Conservation (phyloP, 192 early-diverging fungal species). For the Coemansia brasiliensis region DNA sequence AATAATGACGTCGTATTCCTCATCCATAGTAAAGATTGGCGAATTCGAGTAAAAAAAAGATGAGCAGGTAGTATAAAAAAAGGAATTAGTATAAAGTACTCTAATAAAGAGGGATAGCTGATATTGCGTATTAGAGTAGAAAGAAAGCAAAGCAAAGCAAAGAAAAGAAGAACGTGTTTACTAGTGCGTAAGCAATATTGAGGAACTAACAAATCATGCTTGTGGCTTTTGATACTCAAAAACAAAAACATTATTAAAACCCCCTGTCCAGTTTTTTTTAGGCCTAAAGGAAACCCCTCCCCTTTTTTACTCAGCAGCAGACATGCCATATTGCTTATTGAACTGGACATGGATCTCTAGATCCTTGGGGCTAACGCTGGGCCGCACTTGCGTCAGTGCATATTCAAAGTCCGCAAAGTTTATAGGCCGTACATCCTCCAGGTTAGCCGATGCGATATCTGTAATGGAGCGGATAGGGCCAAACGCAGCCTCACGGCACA, state of each 20-base stretch:
- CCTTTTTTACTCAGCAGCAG: constrained; percentile 6
- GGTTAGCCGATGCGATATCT: constrained; percentile 56
- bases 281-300: not conserved
- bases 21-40: constrained; percentile 61
- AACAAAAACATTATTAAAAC: constrained; percentile 12
- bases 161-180: constrained; percentile 3
- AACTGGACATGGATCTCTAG: constrained; percentile 72
- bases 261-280: not conserved
- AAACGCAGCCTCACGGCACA: constrained; percentile 72
- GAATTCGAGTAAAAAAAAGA: not conserved
- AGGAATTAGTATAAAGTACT: not conserved
- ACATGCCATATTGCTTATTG: constrained; percentile 72
- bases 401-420: constrained; percentile 71
- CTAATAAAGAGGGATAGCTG: not conserved
- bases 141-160: not conserved
- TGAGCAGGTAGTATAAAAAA: not conserved
- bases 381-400: constrained; percentile 78
- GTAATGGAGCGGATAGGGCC: constrained; percentile 75
- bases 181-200: too few species aligned
- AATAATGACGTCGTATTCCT: constrained; percentile 86
- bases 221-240: too few species aligned
- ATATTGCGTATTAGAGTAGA: not conserved
- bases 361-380: constrained; percentile 83
- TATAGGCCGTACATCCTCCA: constrained; percentile 76
- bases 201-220: too few species aligned